Base-by-base conservation (phyloP, 139 green algal genomes). In the Zygnema circumcarinatum region DNA sequence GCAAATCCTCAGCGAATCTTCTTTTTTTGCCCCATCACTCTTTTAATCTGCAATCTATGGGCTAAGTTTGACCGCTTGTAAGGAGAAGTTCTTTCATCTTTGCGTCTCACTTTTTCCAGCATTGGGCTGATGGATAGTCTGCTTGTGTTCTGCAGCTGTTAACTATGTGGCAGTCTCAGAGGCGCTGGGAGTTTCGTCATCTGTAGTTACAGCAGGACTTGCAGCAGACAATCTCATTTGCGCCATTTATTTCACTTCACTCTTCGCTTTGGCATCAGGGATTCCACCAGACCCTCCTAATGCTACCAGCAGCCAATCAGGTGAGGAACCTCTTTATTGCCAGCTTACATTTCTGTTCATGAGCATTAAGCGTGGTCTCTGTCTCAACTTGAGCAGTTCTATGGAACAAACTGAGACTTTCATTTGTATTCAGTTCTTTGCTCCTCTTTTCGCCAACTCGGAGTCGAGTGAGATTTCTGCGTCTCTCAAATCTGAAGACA, bases 211-310 rank as follows among this genome's bases (percentile, higher is more conserved):
- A 22, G 95, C 96, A 0, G 96, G 94, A 38, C 92, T 98, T 31
- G 96, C 96, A n/a, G 96, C 96, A 1, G 96, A 98, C 89, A 96
- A 98, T 91, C 91, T 98, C 38, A 95, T 98, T 22, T 94, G 95
- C 68, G 94, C 93, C 0, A n/a, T 96, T 25, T 98, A 98, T 90
- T 98, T 98, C 82, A 90, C 94, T 0, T 83, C 92, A 16, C n/a
- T 92, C 52, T 93, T 93, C 67, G 47, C 32, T 2, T 76, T 92
- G 0, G 84, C 79, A 21, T 38, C n/a, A 16, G 68, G 67, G 2
- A 84, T 84, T 74, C 41, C 41, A 35, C 69, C 79, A 38, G 87
- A 88, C 68, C n/a, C 41, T n/a, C n/a, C n/a, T n/a, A n/a, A n/a
- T n/a, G n/a, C n/a, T n/a, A n/a, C 32, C 53, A 41, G 1, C 36